Percentiles rank a stretch among this genome's conserved stretches.
These are phyloP conservation scores for Lactifluus hygrophoroides DNA, from an alignment of 768 basidiomycete species.

Conservation along the genomic window DNA sequence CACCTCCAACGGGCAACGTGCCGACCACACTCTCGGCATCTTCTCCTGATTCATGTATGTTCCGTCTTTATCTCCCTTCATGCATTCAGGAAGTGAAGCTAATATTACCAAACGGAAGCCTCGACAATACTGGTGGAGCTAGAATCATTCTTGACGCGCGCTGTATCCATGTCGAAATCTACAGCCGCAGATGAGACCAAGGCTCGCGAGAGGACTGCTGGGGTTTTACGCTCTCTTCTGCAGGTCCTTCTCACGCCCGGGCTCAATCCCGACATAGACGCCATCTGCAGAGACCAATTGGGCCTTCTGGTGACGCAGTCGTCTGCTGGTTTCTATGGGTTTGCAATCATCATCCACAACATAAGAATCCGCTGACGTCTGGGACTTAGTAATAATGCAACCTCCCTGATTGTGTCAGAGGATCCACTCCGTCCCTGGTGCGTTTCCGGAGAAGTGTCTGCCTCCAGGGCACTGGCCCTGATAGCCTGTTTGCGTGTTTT, in stretches of 20 bases:
- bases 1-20: not conserved
- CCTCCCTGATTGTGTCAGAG: slow-evolving; percentile 34
- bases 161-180: slow-evolving; percentile 14
- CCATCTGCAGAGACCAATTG: slow-evolving; percentile 52
- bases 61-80: not conserved
- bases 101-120: slow-evolving; percentile 19
- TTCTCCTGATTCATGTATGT: slow-evolving; percentile 23
- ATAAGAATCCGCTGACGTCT: not conserved
- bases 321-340: slow-evolving; percentile 46
- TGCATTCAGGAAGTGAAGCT: not conserved
- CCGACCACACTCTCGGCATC: not conserved
- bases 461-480: slow-evolving; percentile 59
- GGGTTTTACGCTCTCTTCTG: slow-evolving; percentile 50
- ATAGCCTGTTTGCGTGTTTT: slow-evolving; percentile 59
- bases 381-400: slow-evolving; percentile 31
- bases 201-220: slow-evolving; percentile 38
- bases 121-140: slow-evolving; percentile 27
- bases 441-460: slow-evolving; percentile 63
- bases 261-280: slow-evolving; percentile 61
- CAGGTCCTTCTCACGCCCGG: slow-evolving; percentile 62
- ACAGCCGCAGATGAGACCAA: not conserved
- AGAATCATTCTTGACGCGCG: slow-evolving; percentile 20
- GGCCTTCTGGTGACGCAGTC: slow-evolving; percentile 34
- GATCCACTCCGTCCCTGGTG: slow-evolving; percentile 50
- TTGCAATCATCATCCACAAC: slow-evolving; percentile 14